Evolutionary conservation across 768 basidiomycete species (phyloP).

Genomic region (Kwoniella europaea): DNA sequence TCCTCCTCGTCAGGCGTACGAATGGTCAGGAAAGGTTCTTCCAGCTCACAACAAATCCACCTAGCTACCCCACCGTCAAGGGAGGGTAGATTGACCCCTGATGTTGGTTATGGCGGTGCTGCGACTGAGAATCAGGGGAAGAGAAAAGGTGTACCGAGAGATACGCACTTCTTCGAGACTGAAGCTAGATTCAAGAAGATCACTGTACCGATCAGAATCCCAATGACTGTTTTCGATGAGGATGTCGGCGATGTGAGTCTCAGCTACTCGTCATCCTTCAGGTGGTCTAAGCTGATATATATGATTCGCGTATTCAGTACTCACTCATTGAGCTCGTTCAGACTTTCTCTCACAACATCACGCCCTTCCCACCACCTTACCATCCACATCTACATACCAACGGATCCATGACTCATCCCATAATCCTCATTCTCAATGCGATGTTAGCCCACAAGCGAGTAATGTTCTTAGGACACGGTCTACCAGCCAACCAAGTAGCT

Average conservation of each 20-base stretch:
- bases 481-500: conserved; percentile 87
- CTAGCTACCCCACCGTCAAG: conserved; percentile 23
- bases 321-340: conserved; percentile 88
- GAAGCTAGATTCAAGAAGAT: conserved; percentile 79
- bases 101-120: conserved; percentile 6
- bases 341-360: conserved; percentile 71
- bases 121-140: not conserved
- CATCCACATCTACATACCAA: conserved; percentile 94
- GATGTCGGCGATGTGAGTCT: conserved; percentile 91
- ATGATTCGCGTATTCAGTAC: conserved; percentile 66
- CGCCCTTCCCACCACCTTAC: conserved; percentile 65
- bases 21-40: conserved; percentile 31
- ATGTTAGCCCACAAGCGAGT: conserved; percentile 94
- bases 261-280: not conserved
- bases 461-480: conserved; percentile 87
- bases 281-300: conserved; percentile 19
- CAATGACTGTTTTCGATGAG: conserved; percentile 83
- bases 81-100: conserved; percentile 31
- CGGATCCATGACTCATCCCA: conserved; percentile 85
- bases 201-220: conserved; percentile 85
- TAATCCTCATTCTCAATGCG: conserved; percentile 95
- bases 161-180: conserved; percentile 94
- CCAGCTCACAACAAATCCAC: conserved; percentile 20
- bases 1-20: conserved; percentile 7
- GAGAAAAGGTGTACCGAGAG: conserved; percentile 63